Base-by-base conservation (phyloP, 2,329 filamentous ascomycete genomes). In the Cryphonectria parasitica region DNA sequence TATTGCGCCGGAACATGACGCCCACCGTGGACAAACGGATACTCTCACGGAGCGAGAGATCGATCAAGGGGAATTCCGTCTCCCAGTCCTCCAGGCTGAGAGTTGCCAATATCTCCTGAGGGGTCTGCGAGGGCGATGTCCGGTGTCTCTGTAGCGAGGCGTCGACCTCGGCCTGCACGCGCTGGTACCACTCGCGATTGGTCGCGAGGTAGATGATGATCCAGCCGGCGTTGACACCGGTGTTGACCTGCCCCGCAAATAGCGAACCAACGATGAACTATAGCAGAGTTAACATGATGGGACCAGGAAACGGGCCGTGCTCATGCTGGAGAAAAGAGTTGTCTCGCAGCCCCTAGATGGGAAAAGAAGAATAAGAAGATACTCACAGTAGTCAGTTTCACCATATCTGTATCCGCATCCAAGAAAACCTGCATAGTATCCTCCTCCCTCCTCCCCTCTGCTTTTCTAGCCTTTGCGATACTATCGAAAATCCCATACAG, bases 231-330 rank as follows among this genome's bases (percentile, higher is more conserved):
- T 87, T 88, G 75, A 87, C 83, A 54, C 86, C 86, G 34, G 80
- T 86, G 77, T 89, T 89, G n/a, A 88, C 73, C 45, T 86, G 79
- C n/a, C 87, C 87, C 1, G 87, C 87, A 75, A 87, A 88, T 3
- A 90, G 77, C 0, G 85, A 79, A 17, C 83, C 83, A n/a, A 89
- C 78, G 45, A 87, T 80, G 76, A 88, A 87, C 79, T 84, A 31
- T 52, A 73, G 43, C 22, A 43, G 11, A 31, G 4, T 64, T 31
- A 64, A 17, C 13, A 64, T 25, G 17, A 13, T 17, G n/a, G 19
- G 2, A n/a, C 19, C n/a, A 25, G 19, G 22, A 11, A 11, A 56
- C 25, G n/a, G 52, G 19, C 25, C 8, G 52, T 22, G 25, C 25
- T 56, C 39, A 25, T 41, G n/a, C 22, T 49, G 43, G 43, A 11